These are phyloP conservation scores for Ceratocystis albifundus DNA, from an alignment of 2,329 filamentous ascomycete species.

Conservation along the genomic window DNA sequence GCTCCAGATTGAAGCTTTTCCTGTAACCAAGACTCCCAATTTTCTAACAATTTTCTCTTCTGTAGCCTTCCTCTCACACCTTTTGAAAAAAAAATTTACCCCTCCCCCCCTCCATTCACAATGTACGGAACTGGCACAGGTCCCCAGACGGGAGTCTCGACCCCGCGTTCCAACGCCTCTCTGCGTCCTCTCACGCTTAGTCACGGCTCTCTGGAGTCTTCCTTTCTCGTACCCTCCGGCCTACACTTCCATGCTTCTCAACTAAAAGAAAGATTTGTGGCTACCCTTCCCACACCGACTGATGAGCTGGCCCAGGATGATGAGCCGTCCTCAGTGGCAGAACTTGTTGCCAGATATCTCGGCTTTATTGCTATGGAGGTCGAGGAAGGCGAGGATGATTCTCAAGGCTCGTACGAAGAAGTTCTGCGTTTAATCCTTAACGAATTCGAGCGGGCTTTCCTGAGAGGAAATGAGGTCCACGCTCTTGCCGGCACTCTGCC, in stretches of 20 bases:
- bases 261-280: conserved; percentile 79
- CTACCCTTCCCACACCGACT: conserved; percentile 77
- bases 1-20: not conserved
- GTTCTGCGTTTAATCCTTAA: conserved; percentile 85
- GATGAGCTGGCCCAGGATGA: conserved; percentile 97
- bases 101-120: conserved; percentile 31
- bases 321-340: conserved; percentile 89
- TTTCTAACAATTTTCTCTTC: conserved; percentile 8
- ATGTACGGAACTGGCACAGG: conserved; percentile 82
- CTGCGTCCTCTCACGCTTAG: conserved; percentile 80
- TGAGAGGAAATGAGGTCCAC: conserved; percentile 93
- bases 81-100: conserved; percentile 21
- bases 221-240: conserved; percentile 86
- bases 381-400: conserved; percentile 82
- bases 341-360: conserved; percentile 88
- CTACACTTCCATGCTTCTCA: conserved; percentile 94
- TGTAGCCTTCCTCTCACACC: not conserved
- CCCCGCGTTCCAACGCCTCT: conserved; percentile 84
- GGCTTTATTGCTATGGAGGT: conserved; percentile 81
- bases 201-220: conserved; percentile 92
- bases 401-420: conserved; percentile 78
- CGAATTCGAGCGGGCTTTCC: conserved; percentile 92
- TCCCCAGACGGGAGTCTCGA: conserved; percentile 92
- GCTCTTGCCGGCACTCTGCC: conserved; percentile 74
- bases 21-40: not conserved